Evolutionary conservation across 345 rosid genomes (phyloP).

Genomic region (Xanthoceras sorbifolium): DNA sequence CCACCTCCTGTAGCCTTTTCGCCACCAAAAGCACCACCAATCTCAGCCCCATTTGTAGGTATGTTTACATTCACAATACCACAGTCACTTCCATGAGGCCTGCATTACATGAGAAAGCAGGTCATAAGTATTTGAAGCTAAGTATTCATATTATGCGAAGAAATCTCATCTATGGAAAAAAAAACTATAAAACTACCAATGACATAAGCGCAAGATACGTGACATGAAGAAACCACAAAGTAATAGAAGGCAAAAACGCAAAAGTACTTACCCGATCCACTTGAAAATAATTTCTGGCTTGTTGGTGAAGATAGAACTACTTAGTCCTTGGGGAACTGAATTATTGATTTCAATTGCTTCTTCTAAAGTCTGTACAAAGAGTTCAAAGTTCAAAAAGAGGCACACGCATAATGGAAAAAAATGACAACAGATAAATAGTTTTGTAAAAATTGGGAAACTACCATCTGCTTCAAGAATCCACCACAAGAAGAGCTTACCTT

Average conservation of each 20-base stretch:
- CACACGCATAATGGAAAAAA: not conserved
- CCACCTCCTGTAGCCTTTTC: slow-evolving; percentile 98
- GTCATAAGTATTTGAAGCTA: not conserved
- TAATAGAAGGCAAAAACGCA: not conserved
- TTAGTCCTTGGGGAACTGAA: slow-evolving; percentile 94
- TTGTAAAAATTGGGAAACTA: not conserved
- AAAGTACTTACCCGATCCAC: slow-evolving; percentile 75
- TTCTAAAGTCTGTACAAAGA: slow-evolving; percentile 56
- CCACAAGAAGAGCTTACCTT: slow-evolving; percentile 46
- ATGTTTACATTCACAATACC: slow-evolving; percentile 95
- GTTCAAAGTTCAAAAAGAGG: slow-evolving; percentile 13
- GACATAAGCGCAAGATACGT: not conserved
- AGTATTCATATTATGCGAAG: not conserved
- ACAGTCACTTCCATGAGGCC: slow-evolving; percentile 93
- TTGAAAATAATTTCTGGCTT: slow-evolving; percentile 76
- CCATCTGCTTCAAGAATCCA: not conserved
- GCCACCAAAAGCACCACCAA: slow-evolving; percentile 96
- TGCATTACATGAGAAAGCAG: slow-evolving; percentile 26
- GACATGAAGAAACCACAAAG: not conserved
- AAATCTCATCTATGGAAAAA: not conserved
- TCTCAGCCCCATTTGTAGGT: slow-evolving; percentile 99
- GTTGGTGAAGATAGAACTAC: slow-evolving; percentile 89
- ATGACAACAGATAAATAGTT: not conserved
- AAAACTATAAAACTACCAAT: not conserved
- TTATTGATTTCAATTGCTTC: slow-evolving; percentile 92